phyloP scores from a whole-genome alignment of 192 early-diverging fungal species.

The Podila minutissima region DNA sequence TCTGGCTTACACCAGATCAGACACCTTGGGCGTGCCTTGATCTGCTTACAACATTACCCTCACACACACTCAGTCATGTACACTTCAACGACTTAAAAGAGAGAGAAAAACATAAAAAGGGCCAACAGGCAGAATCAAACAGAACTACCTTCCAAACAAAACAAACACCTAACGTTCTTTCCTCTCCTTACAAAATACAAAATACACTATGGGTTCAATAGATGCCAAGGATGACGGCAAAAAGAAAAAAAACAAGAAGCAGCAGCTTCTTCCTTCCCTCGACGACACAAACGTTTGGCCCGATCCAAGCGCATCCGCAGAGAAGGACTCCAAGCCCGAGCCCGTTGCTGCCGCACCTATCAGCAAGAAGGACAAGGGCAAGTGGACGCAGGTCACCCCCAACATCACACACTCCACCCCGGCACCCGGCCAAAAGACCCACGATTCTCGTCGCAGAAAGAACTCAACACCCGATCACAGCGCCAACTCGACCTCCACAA shows the following conservation, averaged over 20 bases:
- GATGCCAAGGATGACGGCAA: constrained; percentile 34
- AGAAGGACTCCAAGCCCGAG: constrained; percentile 45
- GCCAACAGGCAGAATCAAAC: too few species aligned
- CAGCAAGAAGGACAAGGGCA: constrained; percentile 57
- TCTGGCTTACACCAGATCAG: too few species aligned
- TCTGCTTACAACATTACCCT: too few species aligned
- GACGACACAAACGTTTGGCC: constrained; percentile 52
- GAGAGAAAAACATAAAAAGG: too few species aligned
- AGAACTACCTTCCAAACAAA: neutral
- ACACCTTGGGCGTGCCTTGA: too few species aligned
- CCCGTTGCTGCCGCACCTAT: constrained; percentile 33
- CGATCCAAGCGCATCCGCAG: constrained; percentile 46
- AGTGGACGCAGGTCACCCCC: constrained; percentile 61
- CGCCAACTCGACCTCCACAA: neutral
- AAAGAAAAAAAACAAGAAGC: constrained; percentile 35
- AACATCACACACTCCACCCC: constrained; percentile 64
- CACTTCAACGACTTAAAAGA: too few species aligned
- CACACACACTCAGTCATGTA: too few species aligned
- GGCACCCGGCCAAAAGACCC: constrained; percentile 41
- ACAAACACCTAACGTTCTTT: neutral
- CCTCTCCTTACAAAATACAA: too few species aligned
- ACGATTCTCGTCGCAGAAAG: constrained; percentile 42
- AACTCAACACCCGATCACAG: constrained; percentile 20
- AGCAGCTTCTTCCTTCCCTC: constrained; percentile 27
- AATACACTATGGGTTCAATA: neutral